A percentile compares a stretch with the other conserved stretches of the same genome.
These are phyloP conservation scores for Lactifluus pinguis DNA, from an alignment of 768 basidiomycete genomes.

Conservation along the genomic window DNA sequence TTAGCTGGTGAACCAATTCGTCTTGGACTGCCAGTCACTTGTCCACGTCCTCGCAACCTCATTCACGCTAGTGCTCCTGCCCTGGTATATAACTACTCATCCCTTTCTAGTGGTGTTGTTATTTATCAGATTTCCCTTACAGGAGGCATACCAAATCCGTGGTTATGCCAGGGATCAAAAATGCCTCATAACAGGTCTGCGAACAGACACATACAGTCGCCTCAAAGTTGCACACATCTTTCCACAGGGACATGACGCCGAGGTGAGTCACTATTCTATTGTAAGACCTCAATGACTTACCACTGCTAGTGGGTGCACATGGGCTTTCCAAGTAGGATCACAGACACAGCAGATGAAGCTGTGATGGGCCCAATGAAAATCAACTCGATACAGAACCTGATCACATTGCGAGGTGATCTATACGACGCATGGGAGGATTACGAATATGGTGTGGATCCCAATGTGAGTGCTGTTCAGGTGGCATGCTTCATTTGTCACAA, in stretches of 20 bases:
- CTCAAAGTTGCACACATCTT: too few species aligned
- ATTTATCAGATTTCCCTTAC: too few species aligned
- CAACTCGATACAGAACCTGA: not conserved
- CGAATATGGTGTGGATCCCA: not conserved
- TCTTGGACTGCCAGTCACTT: not conserved
- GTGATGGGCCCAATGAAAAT: not conserved
- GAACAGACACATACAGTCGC: too few species aligned
- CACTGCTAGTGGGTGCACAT: not conserved
- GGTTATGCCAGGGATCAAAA: too few species aligned
- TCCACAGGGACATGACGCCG: too few species aligned
- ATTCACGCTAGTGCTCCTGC: not conserved
- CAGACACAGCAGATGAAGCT: not conserved
- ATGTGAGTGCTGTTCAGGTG: not conserved
- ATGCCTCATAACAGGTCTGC: too few species aligned
- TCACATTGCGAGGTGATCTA: not conserved
- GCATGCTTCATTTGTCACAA: not conserved
- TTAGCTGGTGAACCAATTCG: not conserved
- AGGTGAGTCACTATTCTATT: too few species aligned
- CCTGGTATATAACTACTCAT: not conserved
- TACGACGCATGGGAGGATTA: constrained; percentile 2
- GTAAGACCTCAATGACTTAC: too few species aligned
- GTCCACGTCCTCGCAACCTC: not conserved
- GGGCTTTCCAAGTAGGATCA: not conserved
- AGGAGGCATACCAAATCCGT: too few species aligned
- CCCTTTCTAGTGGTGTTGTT: too few species aligned